These are phyloP conservation scores for Pelagophyceae sp. DNA, from an alignment of 352 stramenopile genomes.

Conservation along the genomic window DNA sequence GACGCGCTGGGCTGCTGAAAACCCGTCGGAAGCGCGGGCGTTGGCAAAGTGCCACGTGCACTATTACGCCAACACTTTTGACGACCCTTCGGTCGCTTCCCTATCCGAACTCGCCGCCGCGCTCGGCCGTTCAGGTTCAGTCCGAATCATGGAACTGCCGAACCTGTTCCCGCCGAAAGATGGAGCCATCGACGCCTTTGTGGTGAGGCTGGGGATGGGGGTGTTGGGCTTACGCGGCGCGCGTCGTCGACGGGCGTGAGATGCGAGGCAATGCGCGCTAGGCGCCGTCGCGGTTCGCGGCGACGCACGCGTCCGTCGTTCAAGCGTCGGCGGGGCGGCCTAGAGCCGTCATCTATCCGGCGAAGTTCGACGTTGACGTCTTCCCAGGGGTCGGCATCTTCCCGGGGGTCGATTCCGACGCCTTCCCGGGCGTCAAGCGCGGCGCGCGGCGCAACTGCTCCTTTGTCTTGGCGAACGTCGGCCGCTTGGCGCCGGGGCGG, in stretches of 20 bases:
- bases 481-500: not conserved
- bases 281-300: conserved; percentile 2
- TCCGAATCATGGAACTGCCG: conserved; percentile 15
- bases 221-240: too few relatives aligned
- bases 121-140: not conserved
- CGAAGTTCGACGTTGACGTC: not conserved
- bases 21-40: not conserved
- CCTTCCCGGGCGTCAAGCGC: too few relatives aligned
- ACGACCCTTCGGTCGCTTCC: not conserved
- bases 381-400: not conserved
- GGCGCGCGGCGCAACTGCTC: not conserved
- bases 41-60: not conserved
- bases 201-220: not conserved
- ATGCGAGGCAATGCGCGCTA: too few relatives aligned
- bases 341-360: not conserved
- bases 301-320: not conserved
- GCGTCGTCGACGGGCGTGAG: too few relatives aligned
- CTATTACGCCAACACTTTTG: conserved; percentile 9
- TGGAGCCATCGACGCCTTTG: not conserved
- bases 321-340: not conserved
- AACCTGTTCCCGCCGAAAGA: not conserved
- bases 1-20: not conserved
- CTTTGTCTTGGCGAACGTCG: not conserved
- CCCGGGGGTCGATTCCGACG: too few relatives aligned
- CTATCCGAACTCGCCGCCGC: not conserved